Evolutionary conservation across 1,284 basidiomycete species (phyloP).

Genomic region (Pseudozyma tsukubaensis): DNA sequence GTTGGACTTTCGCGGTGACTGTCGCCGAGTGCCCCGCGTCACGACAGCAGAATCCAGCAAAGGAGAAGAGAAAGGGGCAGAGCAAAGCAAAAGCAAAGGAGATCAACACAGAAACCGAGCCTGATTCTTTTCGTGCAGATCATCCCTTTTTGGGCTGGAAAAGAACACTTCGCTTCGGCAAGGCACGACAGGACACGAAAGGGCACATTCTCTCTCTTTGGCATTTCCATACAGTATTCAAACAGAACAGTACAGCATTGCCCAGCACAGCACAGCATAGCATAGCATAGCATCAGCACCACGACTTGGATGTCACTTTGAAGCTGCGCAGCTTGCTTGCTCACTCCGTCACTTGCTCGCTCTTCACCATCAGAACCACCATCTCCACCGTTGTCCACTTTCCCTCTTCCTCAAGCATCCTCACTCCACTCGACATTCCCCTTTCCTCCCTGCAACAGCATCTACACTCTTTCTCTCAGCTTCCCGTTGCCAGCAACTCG

Average conservation of each 20-base stretch:
- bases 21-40: too few relatives aligned
- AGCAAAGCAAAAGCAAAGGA: not conserved
- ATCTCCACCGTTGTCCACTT: conserved; percentile 5
- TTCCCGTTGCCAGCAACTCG: not conserved
- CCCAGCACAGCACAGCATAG: too few relatives aligned
- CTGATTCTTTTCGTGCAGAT: not conserved
- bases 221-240: too few relatives aligned
- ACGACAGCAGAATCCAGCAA: not conserved
- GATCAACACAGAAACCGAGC: conserved; percentile 16
- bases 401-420: not conserved
- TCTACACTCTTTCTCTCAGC: not conserved
- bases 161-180: too few relatives aligned
- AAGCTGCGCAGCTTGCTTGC: not conserved
- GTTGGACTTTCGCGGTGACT: too few relatives aligned
- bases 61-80: not conserved
- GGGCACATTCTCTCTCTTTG: too few relatives aligned
- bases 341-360: not conserved
- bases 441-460: not conserved
- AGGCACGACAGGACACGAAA: too few relatives aligned
- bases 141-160: too few relatives aligned
- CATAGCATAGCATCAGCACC: too few relatives aligned
- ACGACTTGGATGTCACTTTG: not conserved
- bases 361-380: conserved; percentile 15
- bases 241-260: too few relatives aligned
- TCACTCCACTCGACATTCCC: not conserved